Conservation (phyloP, 2,329 filamentous ascomycete genomes). For the Gliomastix tumulicola region DNA sequence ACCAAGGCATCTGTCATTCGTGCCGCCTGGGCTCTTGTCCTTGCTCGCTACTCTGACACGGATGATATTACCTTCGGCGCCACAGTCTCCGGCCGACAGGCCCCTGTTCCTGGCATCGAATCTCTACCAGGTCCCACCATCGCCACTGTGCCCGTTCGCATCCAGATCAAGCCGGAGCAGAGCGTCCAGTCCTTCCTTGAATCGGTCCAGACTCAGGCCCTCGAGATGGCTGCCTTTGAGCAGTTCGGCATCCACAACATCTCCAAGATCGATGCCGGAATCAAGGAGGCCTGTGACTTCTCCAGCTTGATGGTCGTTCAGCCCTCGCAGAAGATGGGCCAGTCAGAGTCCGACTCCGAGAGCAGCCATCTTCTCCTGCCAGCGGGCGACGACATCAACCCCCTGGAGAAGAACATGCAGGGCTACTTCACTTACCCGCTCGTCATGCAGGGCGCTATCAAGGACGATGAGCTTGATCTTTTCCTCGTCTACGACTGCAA, state of each 20-base stretch:
- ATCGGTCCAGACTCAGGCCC: slow-evolving; percentile 9
- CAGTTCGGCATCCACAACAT: slow-evolving; percentile 1
- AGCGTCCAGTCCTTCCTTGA: slow-evolving; percentile 10
- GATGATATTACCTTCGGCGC: slow-evolving; percentile 16
- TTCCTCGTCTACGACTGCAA: slow-evolving; percentile 2
- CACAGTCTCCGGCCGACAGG: slow-evolving; percentile 17
- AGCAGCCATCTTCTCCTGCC: neutral
- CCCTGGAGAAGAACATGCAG: slow-evolving; percentile 17
- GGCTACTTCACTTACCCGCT: slow-evolving; percentile 7
- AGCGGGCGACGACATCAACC: neutral
- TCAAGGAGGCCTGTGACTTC: neutral
- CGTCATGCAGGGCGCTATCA: slow-evolving; percentile 3
- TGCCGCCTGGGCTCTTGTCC: slow-evolving; percentile 16
- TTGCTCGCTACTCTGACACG: slow-evolving; percentile 10
- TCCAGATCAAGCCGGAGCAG: slow-evolving; percentile 5
- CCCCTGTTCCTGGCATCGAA: slow-evolving; percentile 14
- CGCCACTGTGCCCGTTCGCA: slow-evolving; percentile 17
- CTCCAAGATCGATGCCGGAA: neutral
- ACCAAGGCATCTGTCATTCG: slow-evolving; percentile 13
- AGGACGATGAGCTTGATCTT: slow-evolving; percentile 2
- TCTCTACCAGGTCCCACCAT: slow-evolving; percentile 19
- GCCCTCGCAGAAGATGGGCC: neutral
- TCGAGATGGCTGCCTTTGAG: slow-evolving; percentile 5
- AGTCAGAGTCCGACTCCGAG: neutral
- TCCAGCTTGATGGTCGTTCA: neutral